Percentiles rank a stretch among this genome's conserved stretches.
phyloP scores from a whole-genome alignment of 2,329 filamentous ascomycete genomes.

The Onygenales sp. region DNA sequence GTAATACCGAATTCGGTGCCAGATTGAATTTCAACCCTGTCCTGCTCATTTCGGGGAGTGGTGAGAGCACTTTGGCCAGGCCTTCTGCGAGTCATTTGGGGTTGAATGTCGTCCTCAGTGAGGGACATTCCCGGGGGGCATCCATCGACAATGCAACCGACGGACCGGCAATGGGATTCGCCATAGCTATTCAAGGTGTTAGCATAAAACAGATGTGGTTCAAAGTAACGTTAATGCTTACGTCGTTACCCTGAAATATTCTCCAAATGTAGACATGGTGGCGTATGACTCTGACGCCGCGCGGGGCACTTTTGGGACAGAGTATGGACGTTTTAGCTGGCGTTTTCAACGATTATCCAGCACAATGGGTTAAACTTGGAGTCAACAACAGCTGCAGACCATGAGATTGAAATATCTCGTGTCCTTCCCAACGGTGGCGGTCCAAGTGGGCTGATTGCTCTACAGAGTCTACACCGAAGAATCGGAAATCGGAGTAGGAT shows the following conservation, averaged over 20 bases:
- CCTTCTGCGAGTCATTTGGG: constrained; percentile 81
- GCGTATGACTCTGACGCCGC: background rate
- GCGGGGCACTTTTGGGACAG: background rate
- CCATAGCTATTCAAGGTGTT: constrained; percentile 49
- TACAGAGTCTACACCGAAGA: background rate
- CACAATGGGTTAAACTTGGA: background rate
- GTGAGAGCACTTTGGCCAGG: constrained; percentile 86
- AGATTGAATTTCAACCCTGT: constrained; percentile 83
- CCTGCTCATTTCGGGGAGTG: constrained; percentile 87
- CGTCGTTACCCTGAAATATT: constrained; percentile 67
- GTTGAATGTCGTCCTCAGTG: constrained; percentile 81
- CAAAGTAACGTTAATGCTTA: constrained; percentile 29
- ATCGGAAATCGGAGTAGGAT: background rate
- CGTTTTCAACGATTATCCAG: background rate
- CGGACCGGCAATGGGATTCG: constrained; percentile 83
- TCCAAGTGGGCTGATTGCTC: no score
- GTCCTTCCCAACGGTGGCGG: no score
- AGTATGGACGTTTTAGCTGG: background rate
- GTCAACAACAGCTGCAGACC: no score
- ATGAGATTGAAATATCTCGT: no score
- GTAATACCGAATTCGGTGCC: constrained; percentile 86
- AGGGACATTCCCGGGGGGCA: constrained; percentile 80
- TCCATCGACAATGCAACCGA: constrained; percentile 75
- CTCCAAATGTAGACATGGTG: constrained; percentile 73
- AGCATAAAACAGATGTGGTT: constrained; percentile 14